A percentile compares a stretch with the other conserved stretches of the same genome.
phyloP scores from a whole-genome alignment of 345 rosid genomes.

The Eucalyptus polybractea region DNA sequence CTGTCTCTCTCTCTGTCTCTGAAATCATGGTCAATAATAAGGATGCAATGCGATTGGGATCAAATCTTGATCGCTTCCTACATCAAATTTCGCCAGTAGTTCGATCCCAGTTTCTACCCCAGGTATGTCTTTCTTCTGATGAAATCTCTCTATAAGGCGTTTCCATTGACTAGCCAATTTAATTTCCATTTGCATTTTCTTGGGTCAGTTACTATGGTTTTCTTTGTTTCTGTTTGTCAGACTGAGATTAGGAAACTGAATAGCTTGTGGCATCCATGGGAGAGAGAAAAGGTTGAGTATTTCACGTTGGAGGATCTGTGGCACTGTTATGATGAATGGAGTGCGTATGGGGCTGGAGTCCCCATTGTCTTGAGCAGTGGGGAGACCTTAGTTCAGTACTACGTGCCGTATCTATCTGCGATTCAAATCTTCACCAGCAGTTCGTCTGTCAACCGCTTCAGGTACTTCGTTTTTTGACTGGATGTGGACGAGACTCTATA shows the following conservation, averaged over 20 bases:
- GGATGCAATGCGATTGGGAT: conserved; percentile 37
- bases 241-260: conserved; percentile 74
- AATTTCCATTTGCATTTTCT: not conserved
- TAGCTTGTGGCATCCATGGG: conserved; percentile 88
- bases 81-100: conserved; percentile 70
- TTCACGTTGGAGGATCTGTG: conserved; percentile 80
- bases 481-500: not conserved
- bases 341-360: conserved; percentile 99
- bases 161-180: not conserved
- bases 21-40: conserved; percentile 49
- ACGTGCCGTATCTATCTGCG: conserved; percentile 95
- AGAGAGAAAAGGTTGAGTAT: conserved; percentile 79
- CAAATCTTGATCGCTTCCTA: conserved; percentile 82
- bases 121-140: conserved; percentile 33
- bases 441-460: conserved; percentile 50
- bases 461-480: conserved; percentile 18
- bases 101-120: conserved; percentile 71
- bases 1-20: not conserved
- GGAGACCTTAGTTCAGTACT: conserved; percentile 88
- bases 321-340: conserved; percentile 95
- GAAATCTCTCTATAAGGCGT: not conserved
- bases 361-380: conserved; percentile 52
- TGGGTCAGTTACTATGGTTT: not conserved
- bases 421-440: conserved; percentile 86
- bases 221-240: conserved; percentile 22